Base-by-base conservation (phyloP, 768 basidiomycete species). In the Boletus eberwhitei region DNA sequence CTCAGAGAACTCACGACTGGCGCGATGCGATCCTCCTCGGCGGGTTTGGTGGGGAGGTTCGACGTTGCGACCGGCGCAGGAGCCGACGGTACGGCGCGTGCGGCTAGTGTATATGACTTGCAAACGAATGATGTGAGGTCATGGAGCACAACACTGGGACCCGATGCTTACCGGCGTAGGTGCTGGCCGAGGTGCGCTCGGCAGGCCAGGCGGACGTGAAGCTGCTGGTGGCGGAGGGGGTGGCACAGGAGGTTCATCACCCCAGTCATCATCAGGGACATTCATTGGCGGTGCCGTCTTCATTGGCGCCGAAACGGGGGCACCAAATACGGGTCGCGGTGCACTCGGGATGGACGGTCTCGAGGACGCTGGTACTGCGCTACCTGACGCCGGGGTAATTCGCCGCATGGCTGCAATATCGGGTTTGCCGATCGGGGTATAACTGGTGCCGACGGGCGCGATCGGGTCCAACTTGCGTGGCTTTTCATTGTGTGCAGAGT, bases 401-500 rank as follows among this genome's bases (percentile, higher is more conserved):
- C 79, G 80, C 56, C 78, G 80, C 62, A 87, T 63, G 6, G 81
- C 77, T 52, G 74, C 73, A 19, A 93, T 88, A 62, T 93, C 88
- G 3, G 84, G 80, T 54, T 76, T 83, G 17, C 90, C 90, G 19
- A 91, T 75, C 7, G 90, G 91, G 2, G 76, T 84, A 70, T 92
- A 91, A 61, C 69, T 84, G 1, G 87, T 85, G 11, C 90, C 88
- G 5, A 88, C 88, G 17, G 93, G 89, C 0, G 87, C 81, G 60
- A 95, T 93, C 5, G 89, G 88, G 59, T 92, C 88, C 50, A 77
- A 78, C 63, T 80, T 85, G 53, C 87, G 84, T 0, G 87, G 69
- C n/a, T 76, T 71, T 63, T 94, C 90, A 46, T 87, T 86, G 63
- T 94, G 93, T 1, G 83, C 77, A 4, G 90, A 88, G 71, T 98